Conservation (phyloP, 176 grass and related monocot genomes). For the Carex pumila region DNA sequence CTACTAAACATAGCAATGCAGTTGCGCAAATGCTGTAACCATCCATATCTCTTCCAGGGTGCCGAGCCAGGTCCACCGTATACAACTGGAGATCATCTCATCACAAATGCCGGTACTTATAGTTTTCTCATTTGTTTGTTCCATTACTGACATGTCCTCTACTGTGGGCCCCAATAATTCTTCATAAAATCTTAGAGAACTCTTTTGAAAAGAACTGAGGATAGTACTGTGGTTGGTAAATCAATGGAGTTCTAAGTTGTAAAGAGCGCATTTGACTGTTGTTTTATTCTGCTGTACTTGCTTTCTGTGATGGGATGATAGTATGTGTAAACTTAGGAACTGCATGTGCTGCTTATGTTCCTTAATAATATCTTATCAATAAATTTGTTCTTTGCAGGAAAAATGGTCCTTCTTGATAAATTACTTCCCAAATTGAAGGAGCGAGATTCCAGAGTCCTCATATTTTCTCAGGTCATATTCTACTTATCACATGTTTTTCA, state of each 20-base stretch:
- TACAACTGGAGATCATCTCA: conserved; percentile 75
- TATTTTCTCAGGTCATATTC: conserved; percentile 63
- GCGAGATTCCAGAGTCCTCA: conserved; percentile 69
- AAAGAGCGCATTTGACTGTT: neutral
- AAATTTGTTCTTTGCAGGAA: conserved; percentile 43
- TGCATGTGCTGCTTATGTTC: neutral
- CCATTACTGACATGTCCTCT: neutral
- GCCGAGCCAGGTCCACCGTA: conserved; percentile 74
- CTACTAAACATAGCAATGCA: conserved; percentile 82
- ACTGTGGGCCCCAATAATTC: neutral
- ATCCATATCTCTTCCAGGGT: conserved; percentile 84
- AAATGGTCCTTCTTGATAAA: conserved; percentile 73
- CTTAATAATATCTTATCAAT: neutral
- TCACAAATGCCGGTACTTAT: conserved; percentile 56
- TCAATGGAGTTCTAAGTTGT: neutral
- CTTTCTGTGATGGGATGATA: neutral
- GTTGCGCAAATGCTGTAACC: conserved; percentile 73
- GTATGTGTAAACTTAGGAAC: neutral
- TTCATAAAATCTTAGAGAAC: neutral
- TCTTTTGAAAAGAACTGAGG: neutral
- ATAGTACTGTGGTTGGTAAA: neutral
- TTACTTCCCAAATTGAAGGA: conserved; percentile 69
- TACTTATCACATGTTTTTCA: neutral
- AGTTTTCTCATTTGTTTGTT: neutral
- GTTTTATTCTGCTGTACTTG: neutral